Evolutionary conservation across 1,284 basidiomycete genomes (phyloP).

Genomic region (Phlebopus sp.): DNA sequence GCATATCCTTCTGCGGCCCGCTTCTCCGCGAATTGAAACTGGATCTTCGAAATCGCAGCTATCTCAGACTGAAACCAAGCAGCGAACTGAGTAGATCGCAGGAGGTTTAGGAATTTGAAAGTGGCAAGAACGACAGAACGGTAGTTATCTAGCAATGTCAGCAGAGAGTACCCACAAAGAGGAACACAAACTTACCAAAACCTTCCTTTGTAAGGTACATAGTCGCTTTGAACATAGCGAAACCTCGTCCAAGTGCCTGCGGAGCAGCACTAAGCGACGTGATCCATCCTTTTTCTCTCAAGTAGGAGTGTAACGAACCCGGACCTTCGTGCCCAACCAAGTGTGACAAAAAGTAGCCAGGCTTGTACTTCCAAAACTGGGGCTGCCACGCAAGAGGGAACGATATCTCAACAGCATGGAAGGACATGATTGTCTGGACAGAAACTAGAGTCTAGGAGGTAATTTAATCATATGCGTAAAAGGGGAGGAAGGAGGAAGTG

Average conservation of each 20-base stretch:
- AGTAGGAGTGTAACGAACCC: slow-evolving; percentile 88
- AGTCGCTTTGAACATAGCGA: slow-evolving; percentile 87
- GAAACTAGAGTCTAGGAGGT: slow-evolving; percentile 71
- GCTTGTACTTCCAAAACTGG: slow-evolving; percentile 80
- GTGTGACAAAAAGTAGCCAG: slow-evolving; percentile 79
- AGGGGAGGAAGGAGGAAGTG: background rate
- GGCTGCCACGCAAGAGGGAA: slow-evolving; percentile 88
- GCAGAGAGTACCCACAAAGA: slow-evolving; percentile 7
- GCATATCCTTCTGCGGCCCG: slow-evolving; percentile 79
- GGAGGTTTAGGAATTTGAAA: slow-evolving; percentile 87
- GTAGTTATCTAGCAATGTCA: slow-evolving; percentile 63
- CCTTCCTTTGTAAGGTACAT: slow-evolving; percentile 85
- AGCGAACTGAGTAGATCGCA: slow-evolving; percentile 70
- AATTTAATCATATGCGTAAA: background rate
- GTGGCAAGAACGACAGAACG: slow-evolving; percentile 69
- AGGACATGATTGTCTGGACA: slow-evolving; percentile 88
- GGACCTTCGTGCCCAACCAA: slow-evolving; percentile 96
- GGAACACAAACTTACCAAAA: slow-evolving; percentile 57
- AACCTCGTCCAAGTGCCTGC: slow-evolving; percentile 75
- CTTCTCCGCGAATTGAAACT: slow-evolving; percentile 92
- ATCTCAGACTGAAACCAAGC: slow-evolving; percentile 81
- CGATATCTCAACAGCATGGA: slow-evolving; percentile 83
- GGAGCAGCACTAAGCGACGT: slow-evolving; percentile 76
- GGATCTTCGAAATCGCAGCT: slow-evolving; percentile 68
- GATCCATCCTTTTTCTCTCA: slow-evolving; percentile 92